Conservation (phyloP, 1,284 basidiomycete species). For the Malassezia furfur region DNA sequence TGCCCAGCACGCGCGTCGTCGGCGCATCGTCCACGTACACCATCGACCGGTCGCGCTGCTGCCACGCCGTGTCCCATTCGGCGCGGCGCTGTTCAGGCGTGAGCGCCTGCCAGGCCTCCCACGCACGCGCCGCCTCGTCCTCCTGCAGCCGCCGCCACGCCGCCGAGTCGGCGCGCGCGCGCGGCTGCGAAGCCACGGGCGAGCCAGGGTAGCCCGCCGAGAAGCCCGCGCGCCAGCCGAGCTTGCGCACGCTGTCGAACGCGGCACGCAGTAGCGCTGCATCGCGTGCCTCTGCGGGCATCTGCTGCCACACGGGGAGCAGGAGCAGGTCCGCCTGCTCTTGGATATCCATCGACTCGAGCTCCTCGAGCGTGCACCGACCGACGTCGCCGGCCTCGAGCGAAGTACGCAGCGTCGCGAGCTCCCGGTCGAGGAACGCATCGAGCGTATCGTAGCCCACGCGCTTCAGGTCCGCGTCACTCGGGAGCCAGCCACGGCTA, state of each 20-base stretch:
- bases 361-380: slow-evolving; percentile 6
- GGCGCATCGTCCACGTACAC: slow-evolving; percentile 42
- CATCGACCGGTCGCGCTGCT: slow-evolving; percentile 35
- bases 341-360: slow-evolving; percentile 23
- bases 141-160: slow-evolving; percentile 22
- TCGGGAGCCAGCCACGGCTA: slow-evolving; percentile 13
- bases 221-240: slow-evolving; percentile 44
- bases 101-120: slow-evolving; percentile 32
- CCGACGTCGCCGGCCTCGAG: not conserved
- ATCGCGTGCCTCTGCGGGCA: slow-evolving; percentile 19
- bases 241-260: slow-evolving; percentile 29
- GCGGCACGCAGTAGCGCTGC: slow-evolving; percentile 20
- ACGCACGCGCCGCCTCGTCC: slow-evolving; percentile 27
- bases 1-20: slow-evolving; percentile 24
- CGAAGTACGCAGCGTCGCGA: slow-evolving; percentile 14
- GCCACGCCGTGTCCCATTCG: slow-evolving; percentile 38
- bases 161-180: slow-evolving; percentile 14
- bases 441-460: slow-evolving; percentile 9
- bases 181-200: not conserved
- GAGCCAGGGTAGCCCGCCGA: slow-evolving; percentile 36
- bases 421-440: slow-evolving; percentile 13
- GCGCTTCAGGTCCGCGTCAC: not conserved
- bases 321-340: slow-evolving; percentile 26
- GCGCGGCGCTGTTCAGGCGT: slow-evolving; percentile 20
- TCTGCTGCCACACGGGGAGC: slow-evolving; percentile 19